Evolutionary conservation across 305 asterid genomes (phyloP), one percentile per base, ranked within the genome.

Genomic region (Plantago lanceolata): DNA sequence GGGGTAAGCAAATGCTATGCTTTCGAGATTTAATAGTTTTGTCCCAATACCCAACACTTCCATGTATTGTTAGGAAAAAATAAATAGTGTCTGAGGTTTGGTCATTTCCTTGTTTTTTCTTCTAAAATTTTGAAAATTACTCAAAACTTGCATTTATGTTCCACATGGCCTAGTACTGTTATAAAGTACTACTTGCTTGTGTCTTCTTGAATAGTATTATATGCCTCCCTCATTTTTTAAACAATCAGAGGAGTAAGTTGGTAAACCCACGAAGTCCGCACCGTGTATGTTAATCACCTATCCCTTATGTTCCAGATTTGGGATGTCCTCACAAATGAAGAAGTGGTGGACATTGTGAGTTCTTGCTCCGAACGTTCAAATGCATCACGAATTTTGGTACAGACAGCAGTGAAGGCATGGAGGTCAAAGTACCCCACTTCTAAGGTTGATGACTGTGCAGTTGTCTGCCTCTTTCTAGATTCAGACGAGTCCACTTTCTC

Each of bases 391-490:
- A 64, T 71, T 47, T 62, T 89, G 21, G 95, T 89, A 28, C 84
- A 87, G 71, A 51, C 80, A 33, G 94, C 94, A 4, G 95, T 85
- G 45, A 78, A 68, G 67, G 82, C 78, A 49, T 89, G 95, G 97
- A 80, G 74, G 73, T 68, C 65, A 15, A 81, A 73, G 73, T 85
- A 77, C 61, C 90, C 95, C 6, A 85, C 91, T 67, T 85, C 94
- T 9, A 89, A 85, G 69, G 88, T 84, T 4, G 94, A 86, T 12
- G 95, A 89, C 72, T 89, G 95, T 76, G 94, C 95, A 3, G 91
- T 77, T 29, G 82, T 89, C 50, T 89, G 97, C 81, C 90, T 89
- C 54, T 87, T 82, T 65, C 94, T 89, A 19, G 81, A 82, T 64
- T 66, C 81, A 20, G 70, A 80, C 15, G 80, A 68, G 66, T 19